Evolutionary conservation across 2,329 filamentous ascomycete species (phyloP).

Genomic region (Zalaria sp.): DNA sequence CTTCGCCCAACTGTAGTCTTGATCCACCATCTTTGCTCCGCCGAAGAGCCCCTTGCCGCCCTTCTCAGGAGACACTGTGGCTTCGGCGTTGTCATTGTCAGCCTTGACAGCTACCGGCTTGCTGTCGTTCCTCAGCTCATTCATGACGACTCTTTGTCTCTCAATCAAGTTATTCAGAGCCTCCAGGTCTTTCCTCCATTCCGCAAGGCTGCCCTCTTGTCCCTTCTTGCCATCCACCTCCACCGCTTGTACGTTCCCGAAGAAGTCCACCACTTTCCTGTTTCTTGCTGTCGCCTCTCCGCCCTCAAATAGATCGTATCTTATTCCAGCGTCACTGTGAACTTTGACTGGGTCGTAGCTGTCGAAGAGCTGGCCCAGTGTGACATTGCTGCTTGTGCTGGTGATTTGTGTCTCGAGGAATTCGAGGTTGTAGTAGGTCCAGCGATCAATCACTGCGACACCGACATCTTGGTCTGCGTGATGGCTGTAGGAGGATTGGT

Average conservation of each 20-base stretch:
- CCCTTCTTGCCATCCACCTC: slow-evolving; percentile 52
- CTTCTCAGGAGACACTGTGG: slow-evolving; percentile 2
- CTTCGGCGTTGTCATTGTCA: slow-evolving; percentile 4
- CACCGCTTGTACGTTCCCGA: slow-evolving; percentile 94
- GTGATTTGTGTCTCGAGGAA: slow-evolving; percentile 86
- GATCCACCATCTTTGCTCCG: slow-evolving; percentile 5
- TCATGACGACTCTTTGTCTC: slow-evolving; percentile 29
- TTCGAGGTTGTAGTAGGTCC: slow-evolving; percentile 97
- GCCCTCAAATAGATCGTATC: slow-evolving; percentile 89
- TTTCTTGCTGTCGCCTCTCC: slow-evolving; percentile 64
- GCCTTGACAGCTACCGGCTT: neutral
- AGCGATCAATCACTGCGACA: slow-evolving; percentile 94
- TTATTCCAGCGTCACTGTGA: slow-evolving; percentile 77
- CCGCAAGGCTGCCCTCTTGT: slow-evolving; percentile 20
- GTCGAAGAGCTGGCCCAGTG: slow-evolving; percentile 86
- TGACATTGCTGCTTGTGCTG: slow-evolving; percentile 75
- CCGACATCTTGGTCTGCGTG: slow-evolving; percentile 97
- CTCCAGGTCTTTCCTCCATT: slow-evolving; percentile 55
- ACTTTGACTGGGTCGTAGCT: slow-evolving; percentile 93
- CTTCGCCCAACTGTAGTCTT: slow-evolving; percentile 5
- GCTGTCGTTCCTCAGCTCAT: slow-evolving; percentile 2
- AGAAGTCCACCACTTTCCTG: slow-evolving; percentile 87
- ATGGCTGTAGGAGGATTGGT: slow-evolving; percentile 93
- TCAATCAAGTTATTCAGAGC: slow-evolving; percentile 52
- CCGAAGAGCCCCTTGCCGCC: slow-evolving; percentile 5